Evolutionary conservation across 2,329 filamentous ascomycete species (phyloP), one percentile per base, ranked within the genome.

Genomic region (Colletotrichum neosansevieriae): DNA sequence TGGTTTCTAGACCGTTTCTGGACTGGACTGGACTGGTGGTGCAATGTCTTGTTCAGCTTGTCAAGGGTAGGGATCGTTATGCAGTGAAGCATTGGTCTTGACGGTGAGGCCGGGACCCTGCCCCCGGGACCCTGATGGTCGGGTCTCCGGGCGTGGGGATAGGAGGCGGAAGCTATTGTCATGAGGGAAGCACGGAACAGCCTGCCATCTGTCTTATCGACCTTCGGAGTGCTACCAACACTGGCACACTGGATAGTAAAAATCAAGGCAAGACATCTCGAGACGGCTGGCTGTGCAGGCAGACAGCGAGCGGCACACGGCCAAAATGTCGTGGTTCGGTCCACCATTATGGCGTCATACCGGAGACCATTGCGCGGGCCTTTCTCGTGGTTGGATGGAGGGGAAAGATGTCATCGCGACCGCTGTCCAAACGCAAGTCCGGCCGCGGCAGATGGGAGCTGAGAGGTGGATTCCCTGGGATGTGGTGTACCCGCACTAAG

Each of bases 261-360:
- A 34, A 58, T 17, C 56, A 58, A 58, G 56, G 56, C 40, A 49
- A 42, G 19, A 44, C 9, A 7, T 47, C 17, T 6, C 15, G n/a
- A 10, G 24, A 36, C 36, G 36, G 36, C 12, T 47, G 24, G n/a
- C 12, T 21, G 13, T 51, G 17, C 2, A 32, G 32, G 29, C 7
- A 38, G 11, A 38, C 11, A 54, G 10, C 12, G 13, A n/a, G 34
- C 32, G n/a, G 13, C 32, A 21, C 32, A 34, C 32, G 51, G 12
- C n/a, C 51, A 29, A 29, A 6, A 4, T 34, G 45, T 49, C 54
- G 34, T 62, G 49, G 40, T 15, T 21, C 29, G 53, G 61, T 51
- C 64, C 64, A 64, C 60, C 60, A 15, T 17, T 13, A 68, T 64
- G 60, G 56, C 65, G 60, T 68, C 65, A 68, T 68, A 64, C 65